A percentile compares a stretch with the other conserved stretches of the same genome.
Evolutionary conservation across 495 filamentous ascomycete genomes (phyloP).

Genomic region (Cercophora samala): DNA sequence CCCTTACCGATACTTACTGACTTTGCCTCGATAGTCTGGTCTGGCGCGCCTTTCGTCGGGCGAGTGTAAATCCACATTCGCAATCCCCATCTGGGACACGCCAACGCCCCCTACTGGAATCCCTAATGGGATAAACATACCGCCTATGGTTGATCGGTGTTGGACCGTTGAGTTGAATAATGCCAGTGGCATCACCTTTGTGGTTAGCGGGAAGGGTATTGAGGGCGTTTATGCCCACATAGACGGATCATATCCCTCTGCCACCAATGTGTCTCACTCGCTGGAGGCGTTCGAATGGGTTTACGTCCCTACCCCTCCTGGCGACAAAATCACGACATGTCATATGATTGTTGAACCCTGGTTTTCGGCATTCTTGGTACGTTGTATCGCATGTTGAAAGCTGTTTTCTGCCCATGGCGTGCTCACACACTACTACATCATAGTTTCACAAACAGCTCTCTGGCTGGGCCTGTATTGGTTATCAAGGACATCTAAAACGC

Average conservation of each 20-base stretch:
- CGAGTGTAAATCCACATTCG: neutral
- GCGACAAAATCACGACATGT: neutral
- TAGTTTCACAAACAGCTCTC: neutral
- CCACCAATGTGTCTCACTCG: neutral
- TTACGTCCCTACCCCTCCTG: neutral
- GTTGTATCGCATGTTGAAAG: neutral
- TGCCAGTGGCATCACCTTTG: neutral
- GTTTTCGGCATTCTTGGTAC: neutral
- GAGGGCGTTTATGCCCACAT: neutral
- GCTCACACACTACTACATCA: neutral
- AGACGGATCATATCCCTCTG: neutral
- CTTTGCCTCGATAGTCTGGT: neutral
- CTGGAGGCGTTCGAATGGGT: neutral
- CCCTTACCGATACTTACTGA: neutral
- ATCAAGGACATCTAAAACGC: too few species aligned
- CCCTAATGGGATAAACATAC: neutral
- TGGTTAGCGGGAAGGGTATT: neutral
- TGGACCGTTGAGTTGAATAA: neutral
- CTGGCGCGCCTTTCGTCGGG: neutral
- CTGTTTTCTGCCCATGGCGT: neutral
- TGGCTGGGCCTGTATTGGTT: neutral
- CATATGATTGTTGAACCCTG: neutral
- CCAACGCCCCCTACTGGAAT: neutral
- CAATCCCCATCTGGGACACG: neutral
- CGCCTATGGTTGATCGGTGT: neutral